Evolutionary conservation across 352 stramenopile genomes (phyloP), one percentile per base, ranked within the genome.

Genomic region (Phytophthora nicotianae): DNA sequence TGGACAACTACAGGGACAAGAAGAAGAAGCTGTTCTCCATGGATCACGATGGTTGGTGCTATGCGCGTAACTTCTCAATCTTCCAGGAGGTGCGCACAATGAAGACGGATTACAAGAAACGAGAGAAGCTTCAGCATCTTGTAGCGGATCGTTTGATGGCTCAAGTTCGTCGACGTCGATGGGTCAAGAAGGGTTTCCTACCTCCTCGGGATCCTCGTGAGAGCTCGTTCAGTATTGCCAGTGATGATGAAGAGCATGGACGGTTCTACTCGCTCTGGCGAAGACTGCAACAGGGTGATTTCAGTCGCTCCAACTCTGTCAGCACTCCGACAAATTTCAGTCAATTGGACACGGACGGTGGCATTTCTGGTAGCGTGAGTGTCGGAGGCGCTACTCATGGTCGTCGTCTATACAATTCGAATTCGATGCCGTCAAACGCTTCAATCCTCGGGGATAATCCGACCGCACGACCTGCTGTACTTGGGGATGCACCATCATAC

Each of bases 31-130:
- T 94, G 16, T 91, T 95, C 55, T 89, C 84, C 2, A 92, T 92
- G 81, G 87, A 96, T 59, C 77, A 94, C 61, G 86, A 96, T 52
- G 85, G 85, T 0, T 96, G 87, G 87, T 89, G 77, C 48, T 96
- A 96, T 48, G 86, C 87, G 33, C 85, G 86, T 33, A 95, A 96
- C 53, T 96, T 96, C 23, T 90, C 79, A 3, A 83, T 93, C 43
- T 96, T 96, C 65, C 87, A 95, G 56, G 82, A 95, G 49, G 73
- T 94, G 33, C 85, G 87, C 0, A 91, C 86, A 4, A 81, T 79
- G 72, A 88, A 83, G 52, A 87, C 81, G 4, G 85, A 91, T 52
- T 89, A 85, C 55, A 75, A 77, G 21, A 91, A 90, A 50, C 85
- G 87, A 19, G 87, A 95, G 54, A 91, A 89, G 62, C 71, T 95